phyloP scores from a whole-genome alignment of 1,284 basidiomycete genomes.

The Puccinia coronata region DNA sequence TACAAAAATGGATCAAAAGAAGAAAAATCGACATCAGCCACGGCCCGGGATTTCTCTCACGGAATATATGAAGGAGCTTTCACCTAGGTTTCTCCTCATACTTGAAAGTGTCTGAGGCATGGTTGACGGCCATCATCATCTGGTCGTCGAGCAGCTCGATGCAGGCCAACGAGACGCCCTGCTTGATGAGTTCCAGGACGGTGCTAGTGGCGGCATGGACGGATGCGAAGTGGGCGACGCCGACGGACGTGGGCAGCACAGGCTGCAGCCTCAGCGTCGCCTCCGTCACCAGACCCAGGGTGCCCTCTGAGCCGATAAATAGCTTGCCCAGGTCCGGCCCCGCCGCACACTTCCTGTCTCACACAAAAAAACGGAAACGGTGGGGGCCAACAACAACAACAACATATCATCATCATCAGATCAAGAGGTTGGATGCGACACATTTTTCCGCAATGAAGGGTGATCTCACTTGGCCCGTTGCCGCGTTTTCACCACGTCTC shows the following conservation, averaged over 20 bases:
- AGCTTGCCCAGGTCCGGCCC: conserved; percentile 88
- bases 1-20: not conserved
- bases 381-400: too few relatives aligned
- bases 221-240: conserved; percentile 62
- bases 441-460: too few relatives aligned
- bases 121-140: conserved; percentile 50
- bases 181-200: conserved; percentile 66
- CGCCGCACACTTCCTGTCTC: conserved; percentile 79
- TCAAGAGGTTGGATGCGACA: too few relatives aligned
- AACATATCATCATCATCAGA: too few relatives aligned
- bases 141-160: conserved; percentile 53
- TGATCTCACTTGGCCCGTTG: conserved; percentile 64
- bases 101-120: conserved; percentile 15
- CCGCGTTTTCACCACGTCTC: conserved; percentile 90
- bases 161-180: conserved; percentile 65
- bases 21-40: conserved; percentile 61
- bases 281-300: conserved; percentile 88
- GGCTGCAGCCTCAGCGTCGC: conserved; percentile 71
- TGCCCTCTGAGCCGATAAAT: conserved; percentile 93
- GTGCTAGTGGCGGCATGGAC: conserved; percentile 69
- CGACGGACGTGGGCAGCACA: conserved; percentile 69
- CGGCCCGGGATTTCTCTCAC: too few relatives aligned
- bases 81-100: conserved; percentile 46
- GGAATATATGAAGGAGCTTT: not conserved
- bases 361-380: not conserved